A percentile compares a stretch with the other conserved stretches of the same genome.
phyloP scores from a whole-genome alignment of 2,329 filamentous ascomycete genomes.

The Neopestalotiopsis sp. region DNA sequence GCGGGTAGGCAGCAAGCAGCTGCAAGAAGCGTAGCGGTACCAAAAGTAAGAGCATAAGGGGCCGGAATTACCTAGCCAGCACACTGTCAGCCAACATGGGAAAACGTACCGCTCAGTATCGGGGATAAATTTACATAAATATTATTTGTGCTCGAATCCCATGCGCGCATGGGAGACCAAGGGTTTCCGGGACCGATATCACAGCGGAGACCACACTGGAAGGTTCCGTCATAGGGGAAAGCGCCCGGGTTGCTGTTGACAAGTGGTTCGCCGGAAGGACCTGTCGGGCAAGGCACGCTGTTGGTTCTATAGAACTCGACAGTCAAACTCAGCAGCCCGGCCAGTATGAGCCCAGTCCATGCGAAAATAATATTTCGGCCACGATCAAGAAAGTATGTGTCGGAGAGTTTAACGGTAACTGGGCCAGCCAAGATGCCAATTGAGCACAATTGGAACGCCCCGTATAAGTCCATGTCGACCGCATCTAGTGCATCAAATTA shows the following conservation, averaged over 20 bases:
- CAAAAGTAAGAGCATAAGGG: conserved; percentile 60
- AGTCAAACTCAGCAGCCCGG: conserved; percentile 64
- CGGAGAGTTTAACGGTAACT: conserved; percentile 63
- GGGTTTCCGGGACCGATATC: conserved; percentile 40
- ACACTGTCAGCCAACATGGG: no score
- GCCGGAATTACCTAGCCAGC: conserved; percentile 48
- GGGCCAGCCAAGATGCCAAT: conserved; percentile 70
- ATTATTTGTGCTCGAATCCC: conserved; percentile 57
- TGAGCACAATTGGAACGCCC: conserved; percentile 70
- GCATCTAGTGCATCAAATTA: neutral
- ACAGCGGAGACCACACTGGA: conserved; percentile 54
- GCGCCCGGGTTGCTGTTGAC: conserved; percentile 11
- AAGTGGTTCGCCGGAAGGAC: conserved; percentile 39
- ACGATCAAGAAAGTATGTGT: conserved; percentile 67
- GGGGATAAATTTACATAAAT: conserved; percentile 53
- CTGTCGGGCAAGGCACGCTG: conserved; percentile 46
- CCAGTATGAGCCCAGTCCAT: conserved; percentile 66
- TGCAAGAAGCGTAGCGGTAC: conserved; percentile 62
- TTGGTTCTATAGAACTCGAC: conserved; percentile 67
- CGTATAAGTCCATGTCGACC: conserved; percentile 59
- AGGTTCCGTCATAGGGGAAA: conserved; percentile 44
- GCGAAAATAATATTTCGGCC: conserved; percentile 70
- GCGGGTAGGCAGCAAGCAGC: conserved; percentile 70
- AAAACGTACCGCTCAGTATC: no score
- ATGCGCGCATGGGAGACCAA: conserved; percentile 14